Percentiles rank a stretch among this genome's conserved stretches.
Conservation (phyloP, 2,329 filamentous ascomycete genomes). For the Cladophialophora immunda region DNA sequence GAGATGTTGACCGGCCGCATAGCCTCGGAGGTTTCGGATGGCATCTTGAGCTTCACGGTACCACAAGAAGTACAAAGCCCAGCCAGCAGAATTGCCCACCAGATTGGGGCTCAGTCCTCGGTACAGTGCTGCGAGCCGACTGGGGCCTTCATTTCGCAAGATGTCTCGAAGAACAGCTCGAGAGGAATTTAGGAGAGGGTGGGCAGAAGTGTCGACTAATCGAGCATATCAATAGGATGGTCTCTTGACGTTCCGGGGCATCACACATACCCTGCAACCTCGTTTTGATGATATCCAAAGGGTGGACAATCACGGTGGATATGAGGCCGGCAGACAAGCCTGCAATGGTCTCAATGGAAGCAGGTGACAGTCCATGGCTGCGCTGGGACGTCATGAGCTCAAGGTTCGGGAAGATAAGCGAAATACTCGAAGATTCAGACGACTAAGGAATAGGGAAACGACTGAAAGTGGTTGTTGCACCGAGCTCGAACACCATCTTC, state of each 20-base stretch:
- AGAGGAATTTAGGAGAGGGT: slow-evolving; percentile 62
- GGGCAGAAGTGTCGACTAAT: slow-evolving; percentile 61
- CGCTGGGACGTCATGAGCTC: slow-evolving; percentile 48
- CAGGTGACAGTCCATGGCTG: slow-evolving; percentile 72
- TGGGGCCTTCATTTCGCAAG: slow-evolving; percentile 62
- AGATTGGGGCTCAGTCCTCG: slow-evolving; percentile 90
- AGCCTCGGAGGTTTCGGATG: slow-evolving; percentile 54
- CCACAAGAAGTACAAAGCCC: slow-evolving; percentile 90
- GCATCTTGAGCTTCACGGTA: slow-evolving; percentile 68
- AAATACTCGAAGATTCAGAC: background rate
- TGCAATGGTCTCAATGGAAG: slow-evolving; percentile 84
- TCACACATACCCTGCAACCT: slow-evolving; percentile 78
- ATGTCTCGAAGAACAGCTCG: slow-evolving; percentile 62
- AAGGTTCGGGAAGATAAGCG: background rate
- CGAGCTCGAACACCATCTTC: slow-evolving; percentile 39
- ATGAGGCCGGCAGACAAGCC: slow-evolving; percentile 88
- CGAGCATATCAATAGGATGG: slow-evolving; percentile 46
- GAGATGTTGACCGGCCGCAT: slow-evolving; percentile 40
- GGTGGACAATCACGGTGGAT: slow-evolving; percentile 87
- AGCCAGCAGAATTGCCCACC: slow-evolving; percentile 86
- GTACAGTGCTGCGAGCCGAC: slow-evolving; percentile 73
- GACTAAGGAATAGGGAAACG: slow-evolving; percentile 31
- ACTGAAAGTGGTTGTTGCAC: slow-evolving; percentile 34
- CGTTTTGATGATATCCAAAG: slow-evolving; percentile 95
- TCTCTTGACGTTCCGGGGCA: slow-evolving; percentile 1